These are phyloP conservation scores for Rhipidocladum racemiflorum DNA, from an alignment of 176 grass and related monocot species.

Conservation along the genomic window DNA sequence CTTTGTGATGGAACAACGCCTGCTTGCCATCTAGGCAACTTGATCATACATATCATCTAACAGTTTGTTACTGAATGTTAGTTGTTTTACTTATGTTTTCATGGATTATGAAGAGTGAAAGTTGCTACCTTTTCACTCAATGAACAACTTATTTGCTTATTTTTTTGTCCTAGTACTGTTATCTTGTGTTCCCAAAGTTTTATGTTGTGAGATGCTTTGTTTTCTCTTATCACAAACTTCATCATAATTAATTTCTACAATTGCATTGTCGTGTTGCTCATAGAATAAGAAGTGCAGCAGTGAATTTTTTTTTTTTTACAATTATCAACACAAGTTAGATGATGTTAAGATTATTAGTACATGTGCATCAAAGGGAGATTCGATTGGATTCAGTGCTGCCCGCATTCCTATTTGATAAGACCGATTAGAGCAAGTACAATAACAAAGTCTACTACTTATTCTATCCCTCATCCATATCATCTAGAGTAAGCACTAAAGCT, in stretches of 20 bases:
- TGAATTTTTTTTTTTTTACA: too few species aligned
- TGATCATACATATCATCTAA: not conserved
- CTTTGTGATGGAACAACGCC: not conserved
- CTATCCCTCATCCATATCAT: too few species aligned
- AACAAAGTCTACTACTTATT: too few species aligned
- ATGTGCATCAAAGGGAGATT: too few species aligned
- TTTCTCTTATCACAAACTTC: not conserved
- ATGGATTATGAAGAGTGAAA: not conserved
- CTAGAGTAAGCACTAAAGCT: too few species aligned
- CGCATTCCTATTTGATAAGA: too few species aligned
- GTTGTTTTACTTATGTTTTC: not conserved
- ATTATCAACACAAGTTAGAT: too few species aligned
- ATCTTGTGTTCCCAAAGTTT: not conserved
- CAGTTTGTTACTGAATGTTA: not conserved
- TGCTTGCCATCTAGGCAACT: conserved; percentile 32
- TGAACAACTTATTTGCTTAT: not conserved
- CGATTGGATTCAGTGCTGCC: too few species aligned
- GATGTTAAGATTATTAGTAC: too few species aligned
- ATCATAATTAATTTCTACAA: not conserved
- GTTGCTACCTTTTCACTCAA: not conserved
- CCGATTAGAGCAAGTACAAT: too few species aligned
- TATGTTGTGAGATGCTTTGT: not conserved
- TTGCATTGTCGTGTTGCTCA: not conserved
- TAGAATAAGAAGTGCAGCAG: too few species aligned
- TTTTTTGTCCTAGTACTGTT: not conserved